Base-by-base conservation (phyloP, 75 land plant genomes). In the Pinus taeda region DNA sequence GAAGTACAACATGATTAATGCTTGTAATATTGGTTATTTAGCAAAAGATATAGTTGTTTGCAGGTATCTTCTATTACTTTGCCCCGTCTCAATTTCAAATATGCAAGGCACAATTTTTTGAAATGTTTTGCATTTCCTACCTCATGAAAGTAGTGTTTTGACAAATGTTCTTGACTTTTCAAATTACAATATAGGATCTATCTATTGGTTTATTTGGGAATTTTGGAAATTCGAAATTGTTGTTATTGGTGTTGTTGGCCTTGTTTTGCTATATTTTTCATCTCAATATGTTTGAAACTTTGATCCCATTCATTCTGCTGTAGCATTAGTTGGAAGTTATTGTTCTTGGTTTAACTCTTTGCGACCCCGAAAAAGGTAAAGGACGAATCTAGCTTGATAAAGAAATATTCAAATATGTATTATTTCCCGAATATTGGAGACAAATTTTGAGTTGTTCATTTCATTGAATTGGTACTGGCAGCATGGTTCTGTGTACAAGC, bases 401-500 rank as follows among this genome's bases (percentile, higher is more conserved):
- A 42, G 17, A 42, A 69, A 42, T 69, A 69, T 22, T 7, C 42
- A 36, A 69, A 39, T 69, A 69, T 24, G n/a, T 69, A 59, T 26
- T 59, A 59, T 60, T 60, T 24, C 67, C 12, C 66, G 21, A 62
- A 29, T 20, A n/a, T 22, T 20, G 72, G 72, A 69, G 53, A 20
- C 55, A 69, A 69, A 69, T 69, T 15, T n/a, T 42, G 42, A 45
- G 53, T 12, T 69, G 22, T 39, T 69, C 30, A 24, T 62, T 45
- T 69, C 22, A 69, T 42, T 21, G 72, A 21, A 20, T 42, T 69
- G 55, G 55, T 63, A 65, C 71, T 83, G 29, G 85, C 93, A 97
- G 99, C 99, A 93, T 87, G 99, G 99, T 15, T 81, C 99, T 15
- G 98, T 97, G 15, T 97, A 97, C 78, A 95, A 93, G 83, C 98